Evolutionary conservation across 1,284 basidiomycete genomes (phyloP).

Genomic region (Cerioporus squamosus): DNA sequence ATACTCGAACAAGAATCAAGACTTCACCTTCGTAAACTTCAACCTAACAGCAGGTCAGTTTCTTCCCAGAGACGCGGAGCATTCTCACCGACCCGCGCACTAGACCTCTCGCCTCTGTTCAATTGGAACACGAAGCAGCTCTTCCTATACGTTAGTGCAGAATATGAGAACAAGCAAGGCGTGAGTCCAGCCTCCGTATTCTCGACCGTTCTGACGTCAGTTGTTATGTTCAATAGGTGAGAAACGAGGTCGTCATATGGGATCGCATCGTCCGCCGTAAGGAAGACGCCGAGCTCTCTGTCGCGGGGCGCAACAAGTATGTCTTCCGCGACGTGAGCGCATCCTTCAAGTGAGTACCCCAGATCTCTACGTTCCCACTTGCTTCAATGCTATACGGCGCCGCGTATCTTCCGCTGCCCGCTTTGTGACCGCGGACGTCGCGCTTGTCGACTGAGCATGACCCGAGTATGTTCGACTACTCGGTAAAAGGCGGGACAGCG

Average conservation of each 20-base stretch:
- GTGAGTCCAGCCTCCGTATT: constrained; percentile 48
- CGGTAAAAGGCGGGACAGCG: background rate
- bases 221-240: constrained; percentile 48
- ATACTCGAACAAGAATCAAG: constrained; percentile 62
- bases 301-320: constrained; percentile 82
- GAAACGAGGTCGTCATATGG: constrained; percentile 90
- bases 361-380: background rate
- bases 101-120: constrained; percentile 83
- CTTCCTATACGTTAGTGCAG: constrained; percentile 83
- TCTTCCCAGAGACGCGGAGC: constrained; percentile 1
- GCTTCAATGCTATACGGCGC: background rate
- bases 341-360: constrained; percentile 73
- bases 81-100: background rate
- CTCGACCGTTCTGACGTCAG: background rate
- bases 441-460: background rate
- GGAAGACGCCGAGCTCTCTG: constrained; percentile 72
- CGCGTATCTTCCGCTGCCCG: background rate
- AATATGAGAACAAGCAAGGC: constrained; percentile 74
- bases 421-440: background rate
- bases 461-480: background rate
- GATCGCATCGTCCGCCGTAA: constrained; percentile 85
- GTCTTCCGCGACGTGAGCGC: constrained; percentile 77
- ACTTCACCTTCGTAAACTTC: constrained; percentile 79
- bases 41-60: constrained; percentile 74
- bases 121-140: constrained; percentile 96